Evolutionary conservation across 306 rosid species (phyloP).

Genomic region (Luffa acutangula): DNA sequence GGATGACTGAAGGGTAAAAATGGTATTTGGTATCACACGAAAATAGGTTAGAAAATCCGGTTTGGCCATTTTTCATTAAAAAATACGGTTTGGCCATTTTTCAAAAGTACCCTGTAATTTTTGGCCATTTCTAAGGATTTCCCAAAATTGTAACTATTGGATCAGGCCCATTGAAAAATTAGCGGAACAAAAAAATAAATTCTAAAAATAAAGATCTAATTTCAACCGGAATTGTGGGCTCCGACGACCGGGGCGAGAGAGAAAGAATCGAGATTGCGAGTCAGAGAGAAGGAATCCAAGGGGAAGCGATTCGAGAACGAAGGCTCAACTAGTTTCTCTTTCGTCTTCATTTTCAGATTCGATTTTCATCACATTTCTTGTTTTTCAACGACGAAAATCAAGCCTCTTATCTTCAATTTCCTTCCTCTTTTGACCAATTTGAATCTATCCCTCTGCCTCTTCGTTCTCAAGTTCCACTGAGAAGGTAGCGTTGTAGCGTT

Average conservation of each 20-base stretch:
- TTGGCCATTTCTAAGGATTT: too few species aligned
- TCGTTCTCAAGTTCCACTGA: background rate
- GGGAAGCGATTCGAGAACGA: background rate
- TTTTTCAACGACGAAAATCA: background rate
- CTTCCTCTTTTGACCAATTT: background rate
- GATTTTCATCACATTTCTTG: background rate
- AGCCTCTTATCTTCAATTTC: background rate
- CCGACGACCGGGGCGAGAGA: background rate
- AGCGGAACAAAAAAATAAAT: background rate
- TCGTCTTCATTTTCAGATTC: background rate
- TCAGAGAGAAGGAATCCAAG: background rate
- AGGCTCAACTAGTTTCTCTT: background rate
- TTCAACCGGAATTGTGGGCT: conserved; percentile 3
- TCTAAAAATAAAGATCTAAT: background rate
- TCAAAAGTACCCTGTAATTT: too few species aligned
- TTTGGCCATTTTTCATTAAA: too few species aligned
- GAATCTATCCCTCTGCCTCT: background rate
- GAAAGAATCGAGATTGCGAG: background rate
- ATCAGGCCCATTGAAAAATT: background rate
- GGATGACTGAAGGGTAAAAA: too few species aligned
- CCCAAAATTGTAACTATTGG: background rate
- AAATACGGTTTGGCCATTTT: too few species aligned
- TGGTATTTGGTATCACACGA: too few species aligned
- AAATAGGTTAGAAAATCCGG: too few species aligned
- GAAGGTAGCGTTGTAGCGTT: background rate